Percentiles rank a stretch among this genome's conserved stretches.
phyloP scores from a whole-genome alignment of 371 early-diverging fungal genomes.

The Mortierella sp. region DNA sequence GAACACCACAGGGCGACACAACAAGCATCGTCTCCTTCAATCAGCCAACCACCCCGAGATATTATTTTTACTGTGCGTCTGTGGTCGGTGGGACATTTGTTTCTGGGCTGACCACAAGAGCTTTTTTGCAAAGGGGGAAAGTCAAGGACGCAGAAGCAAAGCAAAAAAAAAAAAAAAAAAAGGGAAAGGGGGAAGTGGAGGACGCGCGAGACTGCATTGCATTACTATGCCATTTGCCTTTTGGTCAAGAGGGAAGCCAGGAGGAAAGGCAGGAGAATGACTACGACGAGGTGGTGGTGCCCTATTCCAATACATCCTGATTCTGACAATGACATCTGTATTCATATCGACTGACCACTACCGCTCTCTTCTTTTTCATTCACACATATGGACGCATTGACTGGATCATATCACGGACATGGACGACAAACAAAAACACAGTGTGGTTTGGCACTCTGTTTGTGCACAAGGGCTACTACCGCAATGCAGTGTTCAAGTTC shows the following conservation, averaged over 20 bases:
- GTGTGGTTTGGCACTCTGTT: constrained; percentile 91
- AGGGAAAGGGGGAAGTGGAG: background rate
- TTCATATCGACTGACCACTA: background rate
- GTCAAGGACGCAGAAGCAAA: background rate
- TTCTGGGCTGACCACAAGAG: constrained; percentile 11
- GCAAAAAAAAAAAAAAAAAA: background rate
- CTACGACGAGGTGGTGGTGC: background rate
- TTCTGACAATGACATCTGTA: background rate
- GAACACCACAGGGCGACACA: background rate
- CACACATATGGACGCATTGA: background rate
- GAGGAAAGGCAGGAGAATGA: background rate
- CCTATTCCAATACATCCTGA: background rate
- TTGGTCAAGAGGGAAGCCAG: background rate
- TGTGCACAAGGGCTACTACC: constrained; percentile 91
- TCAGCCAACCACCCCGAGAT: background rate
- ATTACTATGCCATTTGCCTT: background rate
- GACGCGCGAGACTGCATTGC: constrained; percentile 1
- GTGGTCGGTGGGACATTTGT: background rate
- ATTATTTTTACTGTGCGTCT: background rate
- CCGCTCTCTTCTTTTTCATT: background rate
- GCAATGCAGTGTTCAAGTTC: constrained; percentile 95
- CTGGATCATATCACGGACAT: background rate
- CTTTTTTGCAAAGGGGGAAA: background rate
- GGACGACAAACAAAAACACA: constrained; percentile 39
- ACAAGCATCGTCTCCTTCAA: background rate